These are phyloP conservation scores for Chalciporus chontae DNA, from an alignment of 768 basidiomycete genomes.

Conservation along the genomic window DNA sequence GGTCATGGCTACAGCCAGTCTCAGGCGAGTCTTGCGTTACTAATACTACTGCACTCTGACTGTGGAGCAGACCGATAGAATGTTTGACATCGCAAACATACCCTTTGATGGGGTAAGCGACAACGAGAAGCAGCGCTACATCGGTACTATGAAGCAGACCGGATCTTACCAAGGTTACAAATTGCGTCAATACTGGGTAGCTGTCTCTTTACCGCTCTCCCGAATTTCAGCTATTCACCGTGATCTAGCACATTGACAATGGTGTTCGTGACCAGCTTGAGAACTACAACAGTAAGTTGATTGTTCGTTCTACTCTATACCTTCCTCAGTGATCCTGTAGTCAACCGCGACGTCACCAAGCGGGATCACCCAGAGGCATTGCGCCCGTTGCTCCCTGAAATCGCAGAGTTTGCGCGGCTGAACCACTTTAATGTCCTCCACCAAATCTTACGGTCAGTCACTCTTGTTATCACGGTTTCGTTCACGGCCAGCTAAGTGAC, in stretches of 20 bases:
- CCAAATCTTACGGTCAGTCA: constrained; percentile 40
- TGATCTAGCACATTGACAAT: constrained; percentile 51
- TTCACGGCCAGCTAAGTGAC: neutral
- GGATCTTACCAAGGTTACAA: constrained; percentile 56
- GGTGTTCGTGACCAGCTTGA: constrained; percentile 65
- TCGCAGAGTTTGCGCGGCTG: constrained; percentile 45
- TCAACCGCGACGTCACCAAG: constrained; percentile 47
- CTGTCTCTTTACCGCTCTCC: neutral
- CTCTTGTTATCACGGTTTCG: neutral
- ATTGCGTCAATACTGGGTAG: constrained; percentile 46
- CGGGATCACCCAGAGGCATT: constrained; percentile 47
- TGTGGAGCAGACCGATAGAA: constrained; percentile 40
- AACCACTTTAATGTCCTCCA: constrained; percentile 52
- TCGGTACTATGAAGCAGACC: constrained; percentile 38
- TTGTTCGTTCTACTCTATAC: neutral
- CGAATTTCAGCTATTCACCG: neutral
- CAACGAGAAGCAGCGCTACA: constrained; percentile 42
- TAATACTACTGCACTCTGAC: constrained; percentile 22
- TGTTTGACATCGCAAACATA: constrained; percentile 48
- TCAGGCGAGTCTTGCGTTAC: constrained; percentile 20
- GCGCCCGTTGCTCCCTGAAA: constrained; percentile 50
- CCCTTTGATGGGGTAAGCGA: constrained; percentile 40
- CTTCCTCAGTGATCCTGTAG: constrained; percentile 25
- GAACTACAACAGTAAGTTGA: constrained; percentile 53
- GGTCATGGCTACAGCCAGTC: constrained; percentile 38